Evolutionary conservation across 768 basidiomycete genomes (phyloP), one percentile per base, ranked within the genome.

Genomic region (Lentinula boryana): DNA sequence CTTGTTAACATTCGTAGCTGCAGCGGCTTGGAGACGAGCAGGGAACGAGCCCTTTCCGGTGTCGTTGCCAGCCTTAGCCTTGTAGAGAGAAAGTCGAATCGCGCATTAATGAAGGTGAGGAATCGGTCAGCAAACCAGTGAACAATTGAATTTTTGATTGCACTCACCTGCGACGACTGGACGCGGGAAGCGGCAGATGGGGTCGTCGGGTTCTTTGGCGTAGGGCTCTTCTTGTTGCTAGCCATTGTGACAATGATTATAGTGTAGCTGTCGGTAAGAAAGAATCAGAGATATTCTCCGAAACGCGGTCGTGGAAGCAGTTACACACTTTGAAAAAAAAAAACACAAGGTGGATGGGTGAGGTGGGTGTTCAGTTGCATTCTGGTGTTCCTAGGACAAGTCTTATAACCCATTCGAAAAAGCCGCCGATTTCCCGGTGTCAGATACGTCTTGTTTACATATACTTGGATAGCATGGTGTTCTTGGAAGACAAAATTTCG

Each of bases 131-230:
- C 27, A 5, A 23, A 40, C 23, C 27, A 27, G 27, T 3, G 18
- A 27, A 12, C 16, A 10, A 10, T 13, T 13, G 38, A 35, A n/a
- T 8, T 32, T 4, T 31, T 23, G 8, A 10, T 3, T 12, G 4
- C 15, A 50, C 44, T 58, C 44, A 52, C 58, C 36, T 60, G 58
- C 27, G 58, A 52, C 9, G 58, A 52, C 38, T 60, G 58, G 49
- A 60, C n/a, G 10, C 58, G 58, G 36, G 58, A 51, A 23, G 58
- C 58, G 18, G 46, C 48, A 18, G 58, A 15, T 4, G 31, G 48
- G 16, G 48, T 60, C 15, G 33, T 52, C n/a, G 58, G 58, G 58
- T 9, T 60, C 46, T 59, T 57, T 9, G 55, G 38, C 3, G 38
- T 56, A 27, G 55, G 35, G 15, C 33, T 56, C 27, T 58, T 58